These are phyloP conservation scores for Epipyxis sp. DNA, from an alignment of 108 stramenopile genomes.

Conservation along the genomic window DNA sequence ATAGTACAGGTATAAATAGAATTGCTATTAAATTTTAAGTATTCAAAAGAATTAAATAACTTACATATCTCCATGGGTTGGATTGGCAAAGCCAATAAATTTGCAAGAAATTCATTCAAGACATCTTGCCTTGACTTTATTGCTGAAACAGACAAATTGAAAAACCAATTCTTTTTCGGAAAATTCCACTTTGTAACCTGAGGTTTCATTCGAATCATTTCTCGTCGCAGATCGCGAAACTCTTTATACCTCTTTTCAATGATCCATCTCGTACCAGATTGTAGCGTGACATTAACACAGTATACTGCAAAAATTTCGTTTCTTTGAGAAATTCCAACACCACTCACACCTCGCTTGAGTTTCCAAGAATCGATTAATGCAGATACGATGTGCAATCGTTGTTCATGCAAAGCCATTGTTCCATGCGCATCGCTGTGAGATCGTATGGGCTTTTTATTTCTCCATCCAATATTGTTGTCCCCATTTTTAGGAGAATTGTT, in stretches of 20 bases:
- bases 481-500: too few relatives aligned
- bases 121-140: not conserved
- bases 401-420: too few relatives aligned
- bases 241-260: slow-evolving; percentile 14
- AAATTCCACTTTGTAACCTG: not conserved
- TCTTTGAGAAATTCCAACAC: too few relatives aligned
- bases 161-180: slow-evolving; percentile 30
- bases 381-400: too few relatives aligned
- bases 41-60: not conserved
- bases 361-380: too few relatives aligned
- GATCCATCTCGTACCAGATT: slow-evolving; percentile 15
- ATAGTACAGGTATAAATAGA: too few relatives aligned
- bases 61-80: slow-evolving; percentile 5
- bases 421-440: too few relatives aligned
- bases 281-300: slow-evolving; percentile 1
- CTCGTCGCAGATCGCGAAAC: slow-evolving; percentile 12
- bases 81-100: not conserved
- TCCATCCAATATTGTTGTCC: too few relatives aligned
- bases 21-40: too few relatives aligned
- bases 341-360: too few relatives aligned
- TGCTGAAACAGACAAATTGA: slow-evolving; percentile 16
- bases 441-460: too few relatives aligned
- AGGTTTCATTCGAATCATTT: not conserved
- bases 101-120: not conserved
- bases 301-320: slow-evolving; percentile 19